Conservation (phyloP, 306 rosid genomes). For the Quercus bicolor region DNA sequence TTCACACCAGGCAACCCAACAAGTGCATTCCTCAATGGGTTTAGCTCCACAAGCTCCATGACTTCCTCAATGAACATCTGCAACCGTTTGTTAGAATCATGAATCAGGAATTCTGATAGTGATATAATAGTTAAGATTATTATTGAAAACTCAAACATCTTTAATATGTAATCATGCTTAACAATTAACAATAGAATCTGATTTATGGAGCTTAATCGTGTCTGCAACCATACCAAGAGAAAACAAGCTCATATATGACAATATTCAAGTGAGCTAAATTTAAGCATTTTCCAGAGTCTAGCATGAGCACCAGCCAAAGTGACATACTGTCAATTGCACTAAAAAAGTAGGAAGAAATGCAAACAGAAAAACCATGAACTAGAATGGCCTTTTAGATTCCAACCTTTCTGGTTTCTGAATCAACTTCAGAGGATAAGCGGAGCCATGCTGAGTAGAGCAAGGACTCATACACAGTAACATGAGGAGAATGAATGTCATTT, state of each 20-base stretch:
- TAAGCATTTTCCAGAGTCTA: not conserved
- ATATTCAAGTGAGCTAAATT: not conserved
- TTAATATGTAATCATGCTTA: not conserved
- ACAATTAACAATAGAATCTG: not conserved
- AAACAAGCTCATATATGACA: not conserved
- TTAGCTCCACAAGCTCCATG: slow-evolving; percentile 52
- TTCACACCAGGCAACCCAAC: slow-evolving; percentile 53
- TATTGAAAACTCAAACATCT: not conserved
- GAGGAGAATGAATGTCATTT: slow-evolving; percentile 66
- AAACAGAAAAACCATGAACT: not conserved
- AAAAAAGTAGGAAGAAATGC: not conserved
- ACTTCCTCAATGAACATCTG: slow-evolving; percentile 55
- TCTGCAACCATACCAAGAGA: not conserved
- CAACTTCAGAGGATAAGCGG: slow-evolving; percentile 38
- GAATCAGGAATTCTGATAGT: not conserved
- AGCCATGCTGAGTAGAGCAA: slow-evolving; percentile 57
- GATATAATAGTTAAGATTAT: not conserved
- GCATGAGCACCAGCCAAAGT: not conserved
- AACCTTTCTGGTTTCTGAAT: slow-evolving; percentile 38
- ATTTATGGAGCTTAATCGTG: not conserved
- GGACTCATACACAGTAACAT: slow-evolving; percentile 54
- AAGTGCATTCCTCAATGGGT: slow-evolving; percentile 33
- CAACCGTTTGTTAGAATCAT: not conserved
- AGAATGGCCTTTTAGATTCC: not conserved
- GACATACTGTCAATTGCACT: not conserved